Percentiles rank a stretch among this genome's conserved stretches.
Conservation (phyloP, 495 filamentous ascomycete genomes). For the Penicillium lagena region DNA sequence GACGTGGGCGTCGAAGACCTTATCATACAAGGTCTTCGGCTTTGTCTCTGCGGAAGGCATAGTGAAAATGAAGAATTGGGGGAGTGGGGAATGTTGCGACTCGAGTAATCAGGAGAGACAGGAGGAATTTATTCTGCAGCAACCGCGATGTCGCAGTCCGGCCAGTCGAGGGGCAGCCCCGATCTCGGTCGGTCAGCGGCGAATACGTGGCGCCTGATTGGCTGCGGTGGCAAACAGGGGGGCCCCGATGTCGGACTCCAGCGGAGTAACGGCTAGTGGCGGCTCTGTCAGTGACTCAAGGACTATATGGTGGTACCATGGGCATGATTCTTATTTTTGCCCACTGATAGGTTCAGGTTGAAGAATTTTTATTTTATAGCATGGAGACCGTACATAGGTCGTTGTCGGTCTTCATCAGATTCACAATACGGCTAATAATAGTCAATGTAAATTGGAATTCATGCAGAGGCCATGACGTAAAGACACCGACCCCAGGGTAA, state of each 20-base stretch:
- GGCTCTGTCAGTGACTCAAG: no score
- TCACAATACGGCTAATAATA: background rate
- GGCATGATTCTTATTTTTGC: no score
- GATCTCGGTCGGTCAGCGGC: slow-evolving; percentile 38
- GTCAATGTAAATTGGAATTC: background rate
- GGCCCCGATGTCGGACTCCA: slow-evolving; percentile 13
- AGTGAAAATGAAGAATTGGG: slow-evolving; percentile 19
- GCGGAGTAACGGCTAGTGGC: slow-evolving; percentile 8
- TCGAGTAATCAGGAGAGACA: slow-evolving; percentile 10
- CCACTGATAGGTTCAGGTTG: no score
- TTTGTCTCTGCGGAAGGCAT: slow-evolving; percentile 77
- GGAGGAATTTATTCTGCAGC: slow-evolving; percentile 22
- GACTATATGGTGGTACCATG: no score
- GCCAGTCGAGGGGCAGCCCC: slow-evolving; percentile 33
- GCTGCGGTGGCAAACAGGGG: slow-evolving; percentile 5
- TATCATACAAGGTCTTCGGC: slow-evolving; percentile 93
- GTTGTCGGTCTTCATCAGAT: no score
- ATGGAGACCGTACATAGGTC: no score
- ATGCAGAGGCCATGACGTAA: slow-evolving; percentile 8
- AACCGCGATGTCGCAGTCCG: slow-evolving; percentile 38
- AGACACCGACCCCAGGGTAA: slow-evolving; percentile 7
- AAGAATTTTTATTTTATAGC: no score
- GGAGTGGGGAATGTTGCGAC: slow-evolving; percentile 5
- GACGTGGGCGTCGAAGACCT: slow-evolving; percentile 89
- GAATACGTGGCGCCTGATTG: slow-evolving; percentile 25